These are phyloP conservation scores for Catunica adiposa DNA, from an alignment of 2,329 filamentous ascomycete species.

Conservation along the genomic window DNA sequence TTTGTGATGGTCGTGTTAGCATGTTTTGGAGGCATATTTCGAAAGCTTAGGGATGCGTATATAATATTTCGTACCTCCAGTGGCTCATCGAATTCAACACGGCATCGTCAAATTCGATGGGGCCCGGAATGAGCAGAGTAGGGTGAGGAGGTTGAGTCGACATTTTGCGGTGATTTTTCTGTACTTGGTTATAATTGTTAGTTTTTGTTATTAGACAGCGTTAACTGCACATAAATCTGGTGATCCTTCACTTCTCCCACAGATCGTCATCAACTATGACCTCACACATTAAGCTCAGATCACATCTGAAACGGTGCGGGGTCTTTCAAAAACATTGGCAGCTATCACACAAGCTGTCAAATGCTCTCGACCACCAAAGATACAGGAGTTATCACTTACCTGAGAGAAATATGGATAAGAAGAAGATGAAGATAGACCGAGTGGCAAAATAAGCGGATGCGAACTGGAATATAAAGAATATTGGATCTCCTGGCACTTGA, in stretches of 20 bases:
- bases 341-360: not conserved
- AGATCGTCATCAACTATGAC: not conserved
- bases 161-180: slow-evolving; percentile 25
- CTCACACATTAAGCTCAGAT: not conserved
- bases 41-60: not conserved
- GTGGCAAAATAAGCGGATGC: not conserved
- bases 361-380: not conserved
- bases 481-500: not conserved
- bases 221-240: not conserved
- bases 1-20: not conserved
- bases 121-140: slow-evolving; percentile 85
- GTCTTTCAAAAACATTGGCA: not conserved
- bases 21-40: not conserved
- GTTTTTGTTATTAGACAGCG: not conserved
- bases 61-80: slow-evolving; percentile 44
- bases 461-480: not conserved
- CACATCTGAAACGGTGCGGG: not conserved
- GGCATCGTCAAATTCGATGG: slow-evolving; percentile 96
- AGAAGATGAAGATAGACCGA: not conserved
- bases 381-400: not conserved
- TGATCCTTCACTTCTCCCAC: slow-evolving; percentile 2
- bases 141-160: slow-evolving; percentile 45
- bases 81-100: slow-evolving; percentile 91
- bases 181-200: not conserved
- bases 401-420: not conserved